phyloP scores from a whole-genome alignment of 768 basidiomycete genomes.

The Heimioporus sp. region DNA sequence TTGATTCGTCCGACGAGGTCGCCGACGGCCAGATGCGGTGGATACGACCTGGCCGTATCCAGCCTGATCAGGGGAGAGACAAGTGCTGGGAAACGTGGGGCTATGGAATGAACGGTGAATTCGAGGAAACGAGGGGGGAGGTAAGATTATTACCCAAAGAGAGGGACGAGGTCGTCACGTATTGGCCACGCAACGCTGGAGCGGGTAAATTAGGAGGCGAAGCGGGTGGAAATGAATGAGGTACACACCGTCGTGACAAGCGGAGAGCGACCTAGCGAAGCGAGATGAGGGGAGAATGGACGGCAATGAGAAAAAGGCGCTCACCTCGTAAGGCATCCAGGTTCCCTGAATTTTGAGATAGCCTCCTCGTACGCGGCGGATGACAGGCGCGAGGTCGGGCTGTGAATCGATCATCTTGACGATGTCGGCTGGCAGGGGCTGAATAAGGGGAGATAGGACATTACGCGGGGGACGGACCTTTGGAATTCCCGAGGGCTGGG shows the following conservation, averaged over 20 bases:
- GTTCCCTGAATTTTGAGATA: constrained; percentile 93
- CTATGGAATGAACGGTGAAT: constrained; percentile 39
- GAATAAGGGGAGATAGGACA: constrained; percentile 12
- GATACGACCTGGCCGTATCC: constrained; percentile 85
- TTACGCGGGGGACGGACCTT: constrained; percentile 49
- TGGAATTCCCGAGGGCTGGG: constrained; percentile 82
- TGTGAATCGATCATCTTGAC: constrained; percentile 92
- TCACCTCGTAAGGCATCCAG: constrained; percentile 90
- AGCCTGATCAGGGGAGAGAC: constrained; percentile 80
- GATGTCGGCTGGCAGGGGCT: constrained; percentile 66
- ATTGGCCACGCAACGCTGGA: constrained; percentile 85
- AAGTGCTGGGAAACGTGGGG: constrained; percentile 80
- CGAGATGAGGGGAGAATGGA: constrained; percentile 21
- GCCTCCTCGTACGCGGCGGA: constrained; percentile 82
- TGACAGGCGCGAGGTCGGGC: constrained; percentile 78
- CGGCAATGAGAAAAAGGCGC: constrained; percentile 19
- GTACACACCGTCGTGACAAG: constrained; percentile 70
- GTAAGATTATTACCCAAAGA: constrained; percentile 66
- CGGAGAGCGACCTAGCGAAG: constrained; percentile 66
- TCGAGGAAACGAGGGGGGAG: neutral
- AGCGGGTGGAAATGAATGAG: constrained; percentile 10
- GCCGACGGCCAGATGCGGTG: constrained; percentile 55
- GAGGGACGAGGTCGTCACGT: constrained; percentile 79
- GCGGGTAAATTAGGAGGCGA: constrained; percentile 11
- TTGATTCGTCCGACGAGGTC: constrained; percentile 53